Evolutionary conservation across 306 rosid species (phyloP).

Genomic region (Coriaria nepalensis): DNA sequence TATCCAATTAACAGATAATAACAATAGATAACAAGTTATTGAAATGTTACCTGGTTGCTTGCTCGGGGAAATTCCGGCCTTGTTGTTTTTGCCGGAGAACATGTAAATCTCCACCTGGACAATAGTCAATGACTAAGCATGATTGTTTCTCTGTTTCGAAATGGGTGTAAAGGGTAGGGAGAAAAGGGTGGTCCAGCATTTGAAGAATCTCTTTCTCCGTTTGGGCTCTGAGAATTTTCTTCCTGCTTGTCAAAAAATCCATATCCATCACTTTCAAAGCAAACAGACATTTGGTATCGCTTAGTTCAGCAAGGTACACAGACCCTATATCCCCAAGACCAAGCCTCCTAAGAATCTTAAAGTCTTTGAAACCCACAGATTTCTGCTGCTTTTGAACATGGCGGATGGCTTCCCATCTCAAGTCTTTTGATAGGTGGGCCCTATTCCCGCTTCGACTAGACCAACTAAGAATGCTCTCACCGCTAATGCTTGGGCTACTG

Average conservation of each 20-base stretch:
- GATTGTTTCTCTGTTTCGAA: conserved; percentile 64
- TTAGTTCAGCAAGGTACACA: conserved; percentile 88
- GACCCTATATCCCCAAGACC: conserved; percentile 98
- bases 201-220: conserved; percentile 91
- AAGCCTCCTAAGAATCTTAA: conserved; percentile 62
- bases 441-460: conserved; percentile 74
- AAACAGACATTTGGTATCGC: conserved; percentile 58
- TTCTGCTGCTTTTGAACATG: conserved; percentile 59
- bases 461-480: conserved; percentile 67
- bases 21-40: conserved; percentile 1
- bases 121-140: conserved; percentile 88
- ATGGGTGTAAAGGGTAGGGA: conserved; percentile 76
- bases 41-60: conserved; percentile 59
- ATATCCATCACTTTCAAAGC: conserved; percentile 93
- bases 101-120: conserved; percentile 94
- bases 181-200: conserved; percentile 93
- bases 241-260: conserved; percentile 66
- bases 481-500: conserved; percentile 86
- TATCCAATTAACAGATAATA: conserved; percentile 9
- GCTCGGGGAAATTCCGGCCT: conserved; percentile 63
- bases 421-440: conserved; percentile 95
- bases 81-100: conserved; percentile 90
- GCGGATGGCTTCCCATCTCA: conserved; percentile 88
- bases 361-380: conserved; percentile 59
- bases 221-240: conserved; percentile 77